A percentile compares a stretch with the other conserved stretches of the same genome.
These are phyloP conservation scores for Metschnikowia matae DNA, from an alignment of 805 yeast species.

Conservation along the genomic window DNA sequence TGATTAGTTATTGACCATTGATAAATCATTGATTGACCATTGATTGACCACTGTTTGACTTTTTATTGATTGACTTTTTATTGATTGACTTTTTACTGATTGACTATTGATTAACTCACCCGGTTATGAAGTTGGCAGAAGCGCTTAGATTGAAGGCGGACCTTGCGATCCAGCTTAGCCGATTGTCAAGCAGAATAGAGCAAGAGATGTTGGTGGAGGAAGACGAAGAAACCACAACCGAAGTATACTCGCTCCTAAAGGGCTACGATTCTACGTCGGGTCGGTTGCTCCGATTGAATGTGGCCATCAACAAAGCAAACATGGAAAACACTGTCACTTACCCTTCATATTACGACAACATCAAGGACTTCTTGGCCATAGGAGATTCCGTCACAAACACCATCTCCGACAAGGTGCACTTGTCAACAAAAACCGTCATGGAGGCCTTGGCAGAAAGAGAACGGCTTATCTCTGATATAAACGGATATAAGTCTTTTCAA, in stretches of 20 bases:
- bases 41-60: too few relatives aligned
- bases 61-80: too few relatives aligned
- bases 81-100: too few relatives aligned
- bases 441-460: constrained; percentile 1
- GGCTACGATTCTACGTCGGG: not conserved
- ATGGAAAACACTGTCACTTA: not conserved
- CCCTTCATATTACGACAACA: not conserved
- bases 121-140: not conserved
- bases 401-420: not conserved
- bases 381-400: not conserved
- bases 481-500: not conserved
- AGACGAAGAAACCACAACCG: not conserved
- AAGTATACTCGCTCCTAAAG: not conserved
- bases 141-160: not conserved
- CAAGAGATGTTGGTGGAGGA: not conserved
- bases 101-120: too few relatives aligned
- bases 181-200: not conserved
- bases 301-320: not conserved
- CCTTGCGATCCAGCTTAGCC: not conserved
- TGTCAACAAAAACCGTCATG: not conserved
- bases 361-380: not conserved
- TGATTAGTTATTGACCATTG: too few relatives aligned
- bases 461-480: not conserved
- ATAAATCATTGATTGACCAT: too few relatives aligned
- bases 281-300: not conserved